Evolutionary conservation across 768 basidiomycete species (phyloP).

Genomic region (Trametes villosa): DNA sequence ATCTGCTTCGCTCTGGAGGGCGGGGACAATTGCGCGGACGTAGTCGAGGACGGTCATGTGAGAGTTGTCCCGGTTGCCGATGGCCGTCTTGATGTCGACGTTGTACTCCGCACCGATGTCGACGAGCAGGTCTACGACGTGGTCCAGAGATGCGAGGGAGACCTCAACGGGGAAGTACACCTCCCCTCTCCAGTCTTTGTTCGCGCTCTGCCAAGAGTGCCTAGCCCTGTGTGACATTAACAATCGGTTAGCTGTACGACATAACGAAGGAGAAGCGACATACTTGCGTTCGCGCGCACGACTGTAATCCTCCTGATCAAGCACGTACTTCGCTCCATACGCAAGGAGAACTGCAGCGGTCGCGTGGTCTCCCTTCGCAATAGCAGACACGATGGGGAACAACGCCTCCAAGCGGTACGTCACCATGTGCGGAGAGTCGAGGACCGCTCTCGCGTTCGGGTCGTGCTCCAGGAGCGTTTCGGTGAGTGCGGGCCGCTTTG

Average conservation of each 20-base stretch:
- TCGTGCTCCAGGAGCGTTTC: conserved; percentile 33
- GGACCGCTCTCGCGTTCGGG: conserved; percentile 36
- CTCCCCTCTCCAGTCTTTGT: neutral
- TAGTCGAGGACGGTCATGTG: conserved; percentile 29
- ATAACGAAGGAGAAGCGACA: neutral
- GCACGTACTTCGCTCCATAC: conserved; percentile 32
- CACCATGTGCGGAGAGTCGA: conserved; percentile 30
- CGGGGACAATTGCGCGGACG: conserved; percentile 20
- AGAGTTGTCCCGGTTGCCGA: neutral
- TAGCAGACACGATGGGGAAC: conserved; percentile 35
- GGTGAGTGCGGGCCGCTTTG: conserved; percentile 30
- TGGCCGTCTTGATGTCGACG: neutral
- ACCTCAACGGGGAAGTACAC: conserved; percentile 32
- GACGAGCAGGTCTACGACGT: conserved; percentile 34
- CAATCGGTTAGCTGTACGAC: neutral
- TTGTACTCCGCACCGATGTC: conserved; percentile 34
- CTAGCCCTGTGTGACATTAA: neutral
- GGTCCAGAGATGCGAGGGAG: conserved; percentile 29
- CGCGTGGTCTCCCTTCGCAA: conserved; percentile 30
- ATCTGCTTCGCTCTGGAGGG: conserved; percentile 19
- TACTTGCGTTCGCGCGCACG: conserved; percentile 27
- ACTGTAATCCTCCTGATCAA: conserved; percentile 33
- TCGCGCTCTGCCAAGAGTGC: neutral
- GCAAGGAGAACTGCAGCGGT: conserved; percentile 36
- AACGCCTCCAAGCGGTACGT: conserved; percentile 3